These are phyloP conservation scores for Erigeron canadensis DNA, from an alignment of 129 eudicot species.

Conservation along the genomic window DNA sequence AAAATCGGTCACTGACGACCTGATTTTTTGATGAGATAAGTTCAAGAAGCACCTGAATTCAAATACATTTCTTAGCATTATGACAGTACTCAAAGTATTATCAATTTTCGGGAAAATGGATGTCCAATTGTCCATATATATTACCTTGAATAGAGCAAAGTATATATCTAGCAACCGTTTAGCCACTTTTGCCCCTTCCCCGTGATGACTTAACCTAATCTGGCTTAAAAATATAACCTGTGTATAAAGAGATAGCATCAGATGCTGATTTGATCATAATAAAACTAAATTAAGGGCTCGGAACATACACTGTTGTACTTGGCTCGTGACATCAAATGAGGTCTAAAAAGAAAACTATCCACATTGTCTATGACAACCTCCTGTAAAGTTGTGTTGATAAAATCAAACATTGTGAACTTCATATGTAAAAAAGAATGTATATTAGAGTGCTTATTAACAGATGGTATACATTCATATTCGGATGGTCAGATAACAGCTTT, in stretches of 20 bases:
- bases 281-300: neutral
- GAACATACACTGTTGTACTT: constrained; percentile 82
- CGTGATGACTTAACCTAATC: constrained; percentile 67
- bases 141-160: constrained; percentile 89
- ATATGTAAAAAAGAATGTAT: neutral
- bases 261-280: constrained; percentile 2
- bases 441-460: neutral
- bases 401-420: neutral
- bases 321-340: constrained; percentile 82
- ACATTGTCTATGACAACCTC: constrained; percentile 91
- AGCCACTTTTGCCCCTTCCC: constrained; percentile 87
- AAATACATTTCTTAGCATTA: constrained; percentile 7
- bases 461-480: constrained; percentile 82
- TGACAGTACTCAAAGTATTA: neutral
- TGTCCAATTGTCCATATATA: neutral
- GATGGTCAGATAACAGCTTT: constrained; percentile 86
- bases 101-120: neutral
- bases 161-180: constrained; percentile 86
- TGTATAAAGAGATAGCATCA: constrained; percentile 22
- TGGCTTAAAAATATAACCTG: constrained; percentile 86
- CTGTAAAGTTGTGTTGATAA: constrained; percentile 42
- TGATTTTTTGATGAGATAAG: constrained; percentile 92
- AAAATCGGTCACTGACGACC: constrained; percentile 86
- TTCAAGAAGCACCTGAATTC: constrained; percentile 83
- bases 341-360: constrained; percentile 85